phyloP scores from a whole-genome alignment of 306 rosid genomes.

The Fagus sylvatica region DNA sequence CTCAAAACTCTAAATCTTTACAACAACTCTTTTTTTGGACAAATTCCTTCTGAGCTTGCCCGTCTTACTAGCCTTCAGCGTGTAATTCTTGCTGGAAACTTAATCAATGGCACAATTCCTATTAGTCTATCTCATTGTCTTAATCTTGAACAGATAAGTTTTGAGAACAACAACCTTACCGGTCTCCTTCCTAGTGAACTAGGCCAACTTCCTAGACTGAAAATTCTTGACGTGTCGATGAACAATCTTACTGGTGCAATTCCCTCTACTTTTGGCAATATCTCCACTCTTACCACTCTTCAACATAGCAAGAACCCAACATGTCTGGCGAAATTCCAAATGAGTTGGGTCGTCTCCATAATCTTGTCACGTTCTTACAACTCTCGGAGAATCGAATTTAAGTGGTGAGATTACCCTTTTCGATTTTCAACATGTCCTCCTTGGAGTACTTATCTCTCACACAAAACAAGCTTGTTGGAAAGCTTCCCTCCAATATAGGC shows the following conservation, averaged over 20 bases:
- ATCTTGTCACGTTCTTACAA: constrained; percentile 28
- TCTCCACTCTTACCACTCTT: constrained; percentile 27
- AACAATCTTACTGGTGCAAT: constrained; percentile 38
- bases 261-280: constrained; percentile 36
- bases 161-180: constrained; percentile 25
- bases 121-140: too few relatives aligned
- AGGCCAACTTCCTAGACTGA: constrained; percentile 15
- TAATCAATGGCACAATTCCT: neutral
- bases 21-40: constrained; percentile 28
- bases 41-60: constrained; percentile 13
- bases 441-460: constrained; percentile 29
- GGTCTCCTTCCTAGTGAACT: constrained; percentile 33
- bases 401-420: constrained; percentile 37
- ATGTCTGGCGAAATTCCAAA: constrained; percentile 36
- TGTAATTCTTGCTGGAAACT: neutral
- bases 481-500: constrained; percentile 26
- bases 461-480: constrained; percentile 24
- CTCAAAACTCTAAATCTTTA: constrained; percentile 36
- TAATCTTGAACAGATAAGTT: constrained; percentile 3
- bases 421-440: constrained; percentile 34
- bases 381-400: constrained; percentile 31
- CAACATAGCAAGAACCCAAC: constrained; percentile 23
- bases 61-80: constrained; percentile 11
- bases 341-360: constrained; percentile 28
- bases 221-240: constrained; percentile 30